Evolutionary conservation across 768 basidiomycete genomes (phyloP).

Genomic region (Phylloporus scabripes): DNA sequence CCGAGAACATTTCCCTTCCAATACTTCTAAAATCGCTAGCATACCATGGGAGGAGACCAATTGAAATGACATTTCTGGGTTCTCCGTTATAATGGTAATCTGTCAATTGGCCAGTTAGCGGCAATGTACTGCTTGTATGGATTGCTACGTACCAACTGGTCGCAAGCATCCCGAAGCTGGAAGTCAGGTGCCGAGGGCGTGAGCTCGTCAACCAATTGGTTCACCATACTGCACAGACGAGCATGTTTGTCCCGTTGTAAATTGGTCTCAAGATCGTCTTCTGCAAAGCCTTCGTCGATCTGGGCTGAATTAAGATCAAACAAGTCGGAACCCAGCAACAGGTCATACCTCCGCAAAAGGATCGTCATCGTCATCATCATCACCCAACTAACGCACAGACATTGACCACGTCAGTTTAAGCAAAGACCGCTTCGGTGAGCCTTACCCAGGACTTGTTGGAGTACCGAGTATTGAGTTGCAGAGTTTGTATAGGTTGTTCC

Average conservation of each 20-base stretch:
- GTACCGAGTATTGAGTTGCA: conserved; percentile 80
- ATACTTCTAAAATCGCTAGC: conserved; percentile 88
- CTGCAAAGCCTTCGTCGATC: conserved; percentile 92
- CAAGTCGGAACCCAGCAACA: background rate
- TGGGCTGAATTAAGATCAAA: conserved; percentile 22
- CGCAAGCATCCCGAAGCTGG: conserved; percentile 77
- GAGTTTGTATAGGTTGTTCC: conserved; percentile 62
- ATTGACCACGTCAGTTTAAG: background rate
- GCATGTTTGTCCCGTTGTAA: conserved; percentile 92
- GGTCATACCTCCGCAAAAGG: conserved; percentile 83
- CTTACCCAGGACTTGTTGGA: conserved; percentile 88
- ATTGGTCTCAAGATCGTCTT: conserved; percentile 89
- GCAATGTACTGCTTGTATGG: background rate
- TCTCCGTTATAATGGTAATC: conserved; percentile 71
- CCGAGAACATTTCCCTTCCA: conserved; percentile 81
- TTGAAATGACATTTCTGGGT: conserved; percentile 82
- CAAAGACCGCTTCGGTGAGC: conserved; percentile 10
- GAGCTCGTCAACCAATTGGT: conserved; percentile 81
- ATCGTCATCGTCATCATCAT: conserved; percentile 88
- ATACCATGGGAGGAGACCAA: conserved; percentile 92
- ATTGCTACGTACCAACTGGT: conserved; percentile 64
- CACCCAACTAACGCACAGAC: conserved; percentile 50
- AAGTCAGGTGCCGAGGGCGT: conserved; percentile 78
- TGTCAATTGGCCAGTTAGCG: conserved; percentile 27
- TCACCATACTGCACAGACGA: conserved; percentile 73